A percentile compares a stretch with the other conserved stretches of the same genome.
Conservation (phyloP, 2,329 filamentous ascomycete species). For the Fusarium chuoi region DNA sequence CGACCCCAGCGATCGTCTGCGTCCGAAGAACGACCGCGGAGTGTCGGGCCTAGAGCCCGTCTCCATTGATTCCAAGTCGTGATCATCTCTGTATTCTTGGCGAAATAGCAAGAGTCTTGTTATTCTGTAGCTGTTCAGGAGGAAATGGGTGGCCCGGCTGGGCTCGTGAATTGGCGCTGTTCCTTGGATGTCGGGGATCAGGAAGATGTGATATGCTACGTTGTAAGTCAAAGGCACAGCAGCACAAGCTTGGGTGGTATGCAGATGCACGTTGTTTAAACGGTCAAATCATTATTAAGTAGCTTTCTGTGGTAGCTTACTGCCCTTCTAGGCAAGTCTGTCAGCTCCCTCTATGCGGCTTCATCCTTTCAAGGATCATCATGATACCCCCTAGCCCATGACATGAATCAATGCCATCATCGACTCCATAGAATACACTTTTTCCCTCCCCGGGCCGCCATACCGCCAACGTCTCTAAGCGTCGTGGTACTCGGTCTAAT, state of each 20-base stretch:
- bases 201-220: background rate
- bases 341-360: background rate
- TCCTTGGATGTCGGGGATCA: background rate
- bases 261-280: slow-evolving; percentile 16
- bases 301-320: slow-evolving; percentile 10
- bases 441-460: background rate
- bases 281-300: slow-evolving; percentile 12
- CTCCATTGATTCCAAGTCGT: background rate
- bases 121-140: background rate
- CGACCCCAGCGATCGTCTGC: slow-evolving; percentile 30
- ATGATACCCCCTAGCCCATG: background rate
- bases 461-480: background rate
- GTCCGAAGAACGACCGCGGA: slow-evolving; percentile 34
- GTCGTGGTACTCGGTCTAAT: background rate
- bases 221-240: background rate
- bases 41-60: slow-evolving; percentile 37
- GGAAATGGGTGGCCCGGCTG: background rate
- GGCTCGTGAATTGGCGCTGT: background rate
- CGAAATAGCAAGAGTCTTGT: slow-evolving; percentile 19
- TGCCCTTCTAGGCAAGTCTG: slow-evolving; percentile 28
- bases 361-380: background rate
- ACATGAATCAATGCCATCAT: slow-evolving; percentile 2
- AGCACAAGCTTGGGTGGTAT: slow-evolving; percentile 13
- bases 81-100: background rate
- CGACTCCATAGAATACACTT: slow-evolving; percentile 11